Conservation (phyloP, 1,284 basidiomycete genomes). For the Irpex sp. region DNA sequence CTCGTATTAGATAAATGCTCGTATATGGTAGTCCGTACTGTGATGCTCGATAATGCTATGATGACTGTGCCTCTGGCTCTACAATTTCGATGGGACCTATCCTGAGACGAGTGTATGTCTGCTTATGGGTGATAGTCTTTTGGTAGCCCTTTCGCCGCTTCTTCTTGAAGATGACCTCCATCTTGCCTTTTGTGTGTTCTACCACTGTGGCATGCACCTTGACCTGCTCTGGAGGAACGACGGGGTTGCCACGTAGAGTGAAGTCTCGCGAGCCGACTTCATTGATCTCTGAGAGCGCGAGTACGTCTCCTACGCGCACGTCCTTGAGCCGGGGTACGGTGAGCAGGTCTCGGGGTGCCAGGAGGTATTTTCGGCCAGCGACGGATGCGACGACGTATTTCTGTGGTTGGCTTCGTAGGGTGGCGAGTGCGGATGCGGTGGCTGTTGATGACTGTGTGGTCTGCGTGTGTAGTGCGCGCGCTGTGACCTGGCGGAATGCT, state of each 20-base stretch:
- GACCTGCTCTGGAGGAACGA: conserved; percentile 58
- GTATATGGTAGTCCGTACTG: neutral
- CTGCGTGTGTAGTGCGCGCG: conserved; percentile 29
- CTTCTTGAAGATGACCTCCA: conserved; percentile 93
- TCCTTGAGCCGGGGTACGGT: conserved; percentile 87
- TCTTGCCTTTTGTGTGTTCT: conserved; percentile 92
- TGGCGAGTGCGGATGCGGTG: conserved; percentile 25
- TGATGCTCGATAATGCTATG: conserved; percentile 17
- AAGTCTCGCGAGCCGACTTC: conserved; percentile 95
- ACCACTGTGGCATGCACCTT: conserved; percentile 85
- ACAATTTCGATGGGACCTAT: conserved; percentile 66
- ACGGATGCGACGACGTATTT: conserved; percentile 93
- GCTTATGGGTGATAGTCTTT: conserved; percentile 84
- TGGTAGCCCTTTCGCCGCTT: conserved; percentile 96
- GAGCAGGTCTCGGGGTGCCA: conserved; percentile 87
- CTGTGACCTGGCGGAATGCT: conserved; percentile 20
- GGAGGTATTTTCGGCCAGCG: conserved; percentile 83
- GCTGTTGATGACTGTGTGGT: conserved; percentile 19
- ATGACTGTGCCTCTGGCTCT: conserved; percentile 20
- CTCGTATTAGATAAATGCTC: conserved; percentile 2
- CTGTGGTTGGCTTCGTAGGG: conserved; percentile 74
- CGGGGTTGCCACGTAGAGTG: conserved; percentile 77
- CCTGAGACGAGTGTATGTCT: conserved; percentile 88
- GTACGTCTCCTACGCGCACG: conserved; percentile 80
- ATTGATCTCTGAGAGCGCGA: conserved; percentile 84